Conservation (phyloP, 352 stramenopile genomes). For the Phytopythium oedochilum region DNA sequence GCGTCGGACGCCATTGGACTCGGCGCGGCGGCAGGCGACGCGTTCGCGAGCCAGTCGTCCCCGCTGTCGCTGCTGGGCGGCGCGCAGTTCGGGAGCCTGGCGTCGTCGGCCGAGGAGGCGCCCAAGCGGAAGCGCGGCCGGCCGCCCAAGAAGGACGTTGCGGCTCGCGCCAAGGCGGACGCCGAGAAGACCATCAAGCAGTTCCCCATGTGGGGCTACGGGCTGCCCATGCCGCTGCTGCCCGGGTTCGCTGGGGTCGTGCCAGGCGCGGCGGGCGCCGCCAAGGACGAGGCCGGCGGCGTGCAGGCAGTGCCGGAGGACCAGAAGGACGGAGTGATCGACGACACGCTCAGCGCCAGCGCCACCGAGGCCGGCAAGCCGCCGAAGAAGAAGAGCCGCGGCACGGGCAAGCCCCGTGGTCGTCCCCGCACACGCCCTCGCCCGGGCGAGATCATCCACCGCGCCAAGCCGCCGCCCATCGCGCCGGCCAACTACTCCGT, state of each 20-base stretch:
- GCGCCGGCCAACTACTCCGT: slow-evolving; percentile 70
- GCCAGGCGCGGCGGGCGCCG: slow-evolving; percentile 20
- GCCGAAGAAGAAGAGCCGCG: slow-evolving; percentile 73
- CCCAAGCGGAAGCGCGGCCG: slow-evolving; percentile 68
- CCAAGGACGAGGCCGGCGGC: slow-evolving; percentile 20
- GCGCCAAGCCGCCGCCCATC: slow-evolving; percentile 63
- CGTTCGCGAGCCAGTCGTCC: slow-evolving; percentile 15
- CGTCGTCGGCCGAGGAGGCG: slow-evolving; percentile 37
- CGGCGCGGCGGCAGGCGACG: slow-evolving; percentile 5
- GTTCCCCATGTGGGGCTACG: slow-evolving; percentile 60
- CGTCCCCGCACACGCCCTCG: slow-evolving; percentile 66
- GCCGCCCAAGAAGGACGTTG: slow-evolving; percentile 63
- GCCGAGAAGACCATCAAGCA: slow-evolving; percentile 57
- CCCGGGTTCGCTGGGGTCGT: slow-evolving; percentile 38
- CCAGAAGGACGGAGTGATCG: slow-evolving; percentile 10
- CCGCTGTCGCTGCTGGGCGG: slow-evolving; percentile 26
- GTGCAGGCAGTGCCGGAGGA: slow-evolving; percentile 20
- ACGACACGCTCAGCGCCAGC: slow-evolving; percentile 17
- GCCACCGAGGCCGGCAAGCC: slow-evolving; percentile 24
- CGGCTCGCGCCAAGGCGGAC: slow-evolving; percentile 37
- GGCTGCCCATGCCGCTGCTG: slow-evolving; percentile 45
- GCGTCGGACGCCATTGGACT: slow-evolving; percentile 4
- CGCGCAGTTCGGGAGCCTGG: slow-evolving; percentile 15
- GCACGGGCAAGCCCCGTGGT: slow-evolving; percentile 64
- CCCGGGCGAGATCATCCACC: slow-evolving; percentile 70